phyloP scores from a whole-genome alignment of 208 protist genomes.

The Trypanosoma theileri region DNA sequence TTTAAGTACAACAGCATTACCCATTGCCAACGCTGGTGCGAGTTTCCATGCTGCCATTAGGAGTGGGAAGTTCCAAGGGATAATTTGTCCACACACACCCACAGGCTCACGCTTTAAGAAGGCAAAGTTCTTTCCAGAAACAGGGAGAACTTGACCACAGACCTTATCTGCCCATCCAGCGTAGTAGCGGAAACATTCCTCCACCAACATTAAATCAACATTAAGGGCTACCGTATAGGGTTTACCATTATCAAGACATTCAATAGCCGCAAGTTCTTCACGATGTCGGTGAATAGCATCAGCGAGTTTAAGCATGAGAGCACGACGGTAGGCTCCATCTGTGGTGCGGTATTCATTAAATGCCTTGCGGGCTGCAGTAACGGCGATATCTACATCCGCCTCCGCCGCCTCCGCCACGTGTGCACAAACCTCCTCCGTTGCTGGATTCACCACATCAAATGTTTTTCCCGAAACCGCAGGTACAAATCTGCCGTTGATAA shows the following conservation, averaged over 20 bases:
- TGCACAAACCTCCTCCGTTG: conserved; percentile 73
- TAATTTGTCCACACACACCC: conserved; percentile 82
- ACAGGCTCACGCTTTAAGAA: conserved; percentile 80
- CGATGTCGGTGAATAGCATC: conserved; percentile 68
- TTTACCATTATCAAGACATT: conserved; percentile 92
- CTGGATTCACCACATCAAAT: conserved; percentile 77
- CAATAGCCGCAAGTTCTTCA: conserved; percentile 75
- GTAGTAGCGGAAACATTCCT: conserved; percentile 83
- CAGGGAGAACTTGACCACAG: conserved; percentile 66
- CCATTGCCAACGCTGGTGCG: conserved; percentile 76
- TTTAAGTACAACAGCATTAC: conserved; percentile 90
- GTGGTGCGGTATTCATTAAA: conserved; percentile 55
- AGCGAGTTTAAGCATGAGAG: conserved; percentile 71
- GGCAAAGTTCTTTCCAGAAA: conserved; percentile 57
- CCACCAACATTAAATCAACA: conserved; percentile 59
- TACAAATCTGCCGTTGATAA: conserved; percentile 90
- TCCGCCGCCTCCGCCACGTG: conserved; percentile 72
- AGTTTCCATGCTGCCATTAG: conserved; percentile 90
- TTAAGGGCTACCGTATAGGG: conserved; percentile 55
- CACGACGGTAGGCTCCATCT: conserved; percentile 48
- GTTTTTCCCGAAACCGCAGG: conserved; percentile 59
- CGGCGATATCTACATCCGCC: conserved; percentile 84
- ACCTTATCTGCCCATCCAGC: conserved; percentile 92
- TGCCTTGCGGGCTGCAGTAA: conserved; percentile 65
- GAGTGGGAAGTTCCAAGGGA: conserved; percentile 93